Percentiles rank a stretch among this genome's conserved stretches.
phyloP scores from a whole-genome alignment of 305 asterid genomes.

The Fraxinus baroniana region DNA sequence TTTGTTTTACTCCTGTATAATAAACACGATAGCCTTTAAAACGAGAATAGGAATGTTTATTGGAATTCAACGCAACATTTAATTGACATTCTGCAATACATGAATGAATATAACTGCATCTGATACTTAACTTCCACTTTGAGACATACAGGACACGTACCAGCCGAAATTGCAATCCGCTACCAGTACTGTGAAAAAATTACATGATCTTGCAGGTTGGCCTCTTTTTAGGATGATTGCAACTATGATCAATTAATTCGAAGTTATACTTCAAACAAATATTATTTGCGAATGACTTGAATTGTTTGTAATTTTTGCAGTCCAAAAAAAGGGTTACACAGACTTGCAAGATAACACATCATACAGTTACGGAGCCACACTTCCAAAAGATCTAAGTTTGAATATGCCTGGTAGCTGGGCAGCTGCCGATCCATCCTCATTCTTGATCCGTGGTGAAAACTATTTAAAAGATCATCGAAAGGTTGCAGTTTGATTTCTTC shows the following conservation, averaged over 20 bases:
- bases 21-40: background rate
- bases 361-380: conserved; percentile 63
- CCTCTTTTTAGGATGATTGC: background rate
- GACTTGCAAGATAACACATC: conserved; percentile 56
- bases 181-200: conserved; percentile 60
- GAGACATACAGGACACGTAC: conserved; percentile 46
- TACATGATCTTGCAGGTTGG: conserved; percentile 75
- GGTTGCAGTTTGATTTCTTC: conserved; percentile 37
- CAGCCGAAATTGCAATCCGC: conserved; percentile 58
- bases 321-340: conserved; percentile 67
- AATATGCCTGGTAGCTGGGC: conserved; percentile 74
- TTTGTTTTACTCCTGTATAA: background rate
- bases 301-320: conserved; percentile 30
- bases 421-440: conserved; percentile 69
- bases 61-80: background rate
- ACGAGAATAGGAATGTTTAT: no score
- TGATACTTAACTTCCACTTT: conserved; percentile 15
- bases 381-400: conserved; percentile 53
- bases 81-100: background rate
- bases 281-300: conserved; percentile 4
- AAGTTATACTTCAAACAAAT: background rate
- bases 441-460: conserved; percentile 67
- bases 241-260: background rate
- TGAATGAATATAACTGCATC: background rate
- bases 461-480: conserved; percentile 65